Evolutionary conservation across 2,329 filamentous ascomycete genomes (phyloP), one percentile per base, ranked within the genome.

Genomic region (Volutella citrinella): DNA sequence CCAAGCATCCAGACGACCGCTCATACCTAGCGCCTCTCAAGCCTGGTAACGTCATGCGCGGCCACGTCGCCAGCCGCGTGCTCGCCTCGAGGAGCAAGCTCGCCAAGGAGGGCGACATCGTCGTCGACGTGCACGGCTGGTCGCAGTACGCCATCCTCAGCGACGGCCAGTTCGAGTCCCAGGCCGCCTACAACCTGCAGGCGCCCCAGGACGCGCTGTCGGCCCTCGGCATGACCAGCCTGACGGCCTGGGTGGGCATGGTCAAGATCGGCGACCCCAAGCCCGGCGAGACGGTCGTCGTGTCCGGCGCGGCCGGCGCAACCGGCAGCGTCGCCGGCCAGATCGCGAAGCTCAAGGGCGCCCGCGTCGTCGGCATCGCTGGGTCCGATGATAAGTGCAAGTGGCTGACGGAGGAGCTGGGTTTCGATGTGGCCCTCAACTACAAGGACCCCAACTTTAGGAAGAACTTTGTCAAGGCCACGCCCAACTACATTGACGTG

Each of bases 181-280:
- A 61, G 5, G 51, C 68, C 11, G 39, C 50, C 15, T 61, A 69
- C 40, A 45, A 59, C 19, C 57, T 66, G 12, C 50, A 58, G 18
- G 56, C 64, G 38, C 52, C 66, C 14, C 80, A 79, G 11, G 81
- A 87, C 55, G 70, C 78, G 10, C 65, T 84, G 33, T 78, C 78
- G 5, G 72, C 75, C 16, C 64, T 77, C 21, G 85, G 85, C 10
- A 64, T 79, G 58, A 87, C 84, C 0, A 82, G 82, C 4, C 49
- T 89, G 42, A 90, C 86, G 0, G 85, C 85, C 3, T 90, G 87
- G 63, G 84, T 86, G 44, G 85, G 86, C 14, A 76, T 90, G 55
- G 59, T 76, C 19, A 74, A 84, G 35, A 75, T 90, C 27, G 85
- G 78, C 4, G 65, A 82, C 35, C 76, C 83, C 24, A 78, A 82